A percentile compares a stretch with the other conserved stretches of the same genome.
Evolutionary conservation across 2,329 filamentous ascomycete species (phyloP).

Genomic region (Monosporascus sp.): DNA sequence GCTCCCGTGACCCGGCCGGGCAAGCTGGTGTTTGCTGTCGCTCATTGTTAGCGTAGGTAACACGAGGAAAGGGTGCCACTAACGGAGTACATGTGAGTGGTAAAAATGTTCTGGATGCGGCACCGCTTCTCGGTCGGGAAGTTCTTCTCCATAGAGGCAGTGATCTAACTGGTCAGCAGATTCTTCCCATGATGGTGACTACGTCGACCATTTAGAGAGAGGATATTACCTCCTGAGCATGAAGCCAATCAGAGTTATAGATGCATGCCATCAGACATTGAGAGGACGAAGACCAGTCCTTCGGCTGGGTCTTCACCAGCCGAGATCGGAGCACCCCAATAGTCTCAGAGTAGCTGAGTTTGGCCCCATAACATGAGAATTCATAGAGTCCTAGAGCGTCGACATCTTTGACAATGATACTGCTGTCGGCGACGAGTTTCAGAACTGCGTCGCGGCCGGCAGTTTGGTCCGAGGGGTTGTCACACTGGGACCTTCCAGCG

Average conservation of each 20-base stretch:
- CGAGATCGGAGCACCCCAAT: slow-evolving; percentile 45
- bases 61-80: slow-evolving; percentile 11
- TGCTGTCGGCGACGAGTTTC: slow-evolving; percentile 40
- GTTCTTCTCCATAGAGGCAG: slow-evolving; percentile 46
- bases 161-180: slow-evolving; percentile 36
- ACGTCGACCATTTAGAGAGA: background rate
- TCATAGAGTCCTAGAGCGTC: slow-evolving; percentile 50
- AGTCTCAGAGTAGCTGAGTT: slow-evolving; percentile 39
- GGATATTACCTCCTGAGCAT: slow-evolving; percentile 47
- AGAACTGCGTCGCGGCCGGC: slow-evolving; percentile 39
- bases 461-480: slow-evolving; percentile 41
- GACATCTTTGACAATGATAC: slow-evolving; percentile 41
- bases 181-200: background rate
- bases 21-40: slow-evolving; percentile 19
- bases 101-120: slow-evolving; percentile 50
- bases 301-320: slow-evolving; percentile 48
- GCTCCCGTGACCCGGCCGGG: slow-evolving; percentile 41
- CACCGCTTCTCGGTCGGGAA: slow-evolving; percentile 42
- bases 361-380: slow-evolving; percentile 41
- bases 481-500: slow-evolving; percentile 47
- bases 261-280: slow-evolving; percentile 48
- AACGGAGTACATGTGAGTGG: slow-evolving; percentile 50
- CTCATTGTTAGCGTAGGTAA: slow-evolving; percentile 2
- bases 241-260: slow-evolving; percentile 48
- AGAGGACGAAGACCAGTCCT: slow-evolving; percentile 34